Evolutionary conservation across 306 rosid genomes (phyloP), one percentile per base, ranked within the genome.

Genomic region (Psophocarpus tetragonolobus): DNA sequence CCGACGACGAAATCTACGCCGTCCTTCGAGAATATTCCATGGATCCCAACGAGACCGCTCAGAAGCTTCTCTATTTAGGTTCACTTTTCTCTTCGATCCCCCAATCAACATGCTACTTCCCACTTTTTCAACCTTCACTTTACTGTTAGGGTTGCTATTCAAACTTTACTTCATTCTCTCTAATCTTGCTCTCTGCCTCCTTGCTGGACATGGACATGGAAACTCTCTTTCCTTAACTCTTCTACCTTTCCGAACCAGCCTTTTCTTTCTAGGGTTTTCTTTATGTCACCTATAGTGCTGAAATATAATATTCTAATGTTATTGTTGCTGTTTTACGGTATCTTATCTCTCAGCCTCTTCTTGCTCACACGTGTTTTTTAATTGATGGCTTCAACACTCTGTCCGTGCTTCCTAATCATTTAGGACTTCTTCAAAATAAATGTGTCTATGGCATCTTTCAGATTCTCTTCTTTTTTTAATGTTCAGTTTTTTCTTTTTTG

Each of bases 21-120:
- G 89, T 92, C 77, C 94, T 90, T 64, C 77, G 36, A 14, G 97
- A 92, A 80, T 90, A 89, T 21, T 85, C 92, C 39, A 89, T 92
- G 97, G 97, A 92, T 90, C 97, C 96, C 80, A 85, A 92, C 39
- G 97, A 92, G 84, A 89, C 97, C 62, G 85, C 85, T 54, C 93
- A 90, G 78, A 89, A 86, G 91, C 96, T 92, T 75, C 69, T 92
- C 61, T 85, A 82, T 81, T 32, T 82, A 75, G 91, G 91, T 15
- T 24, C 23, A 77, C 33, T 71, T 63, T 9, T 63, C 75, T 26
- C 62, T n/a, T 12, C 81, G 79, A 83, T 86, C 76, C 85, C 38
- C 41, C 8, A 20, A 5, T 2, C 13, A 15, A n/a, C 23, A 7
- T 6, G n/a, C n/a, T 41, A 0, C 3, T 21, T 50, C 26, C 9